Evolutionary conservation across 2,329 filamentous ascomycete species (phyloP).

Genomic region (Phialophora chinensis): DNA sequence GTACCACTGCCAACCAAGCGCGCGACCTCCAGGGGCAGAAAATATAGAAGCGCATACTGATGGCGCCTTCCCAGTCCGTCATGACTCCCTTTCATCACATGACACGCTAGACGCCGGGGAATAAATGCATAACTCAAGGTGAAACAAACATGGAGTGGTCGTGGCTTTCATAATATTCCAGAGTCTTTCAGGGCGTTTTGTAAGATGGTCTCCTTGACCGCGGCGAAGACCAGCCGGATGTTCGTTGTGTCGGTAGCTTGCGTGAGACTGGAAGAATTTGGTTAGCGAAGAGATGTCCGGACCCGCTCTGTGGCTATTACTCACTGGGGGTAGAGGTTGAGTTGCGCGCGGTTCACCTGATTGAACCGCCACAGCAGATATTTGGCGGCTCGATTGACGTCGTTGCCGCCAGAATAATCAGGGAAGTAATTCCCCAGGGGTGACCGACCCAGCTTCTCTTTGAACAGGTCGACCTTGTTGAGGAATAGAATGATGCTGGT

Average conservation of each 20-base stretch:
- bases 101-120: slow-evolving; percentile 34
- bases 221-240: slow-evolving; percentile 95
- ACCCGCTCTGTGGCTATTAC: slow-evolving; percentile 48
- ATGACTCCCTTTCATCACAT: slow-evolving; percentile 34
- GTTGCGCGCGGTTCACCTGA: slow-evolving; percentile 93
- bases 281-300: not conserved
- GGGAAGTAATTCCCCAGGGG: slow-evolving; percentile 95
- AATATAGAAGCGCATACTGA: slow-evolving; percentile 16
- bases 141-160: slow-evolving; percentile 28
- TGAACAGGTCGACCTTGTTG: slow-evolving; percentile 99
- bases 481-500: slow-evolving; percentile 98
- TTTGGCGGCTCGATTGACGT: slow-evolving; percentile 97
- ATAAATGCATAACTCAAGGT: slow-evolving; percentile 29
- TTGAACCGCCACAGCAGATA: slow-evolving; percentile 99
- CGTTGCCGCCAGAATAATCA: slow-evolving; percentile 95
- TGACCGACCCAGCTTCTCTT: slow-evolving; percentile 87
- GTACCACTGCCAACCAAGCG: slow-evolving; percentile 23
- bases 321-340: slow-evolving; percentile 97
- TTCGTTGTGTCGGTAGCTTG: slow-evolving; percentile 99
- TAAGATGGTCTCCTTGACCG: slow-evolving; percentile 97
- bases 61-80: slow-evolving; percentile 27
- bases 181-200: slow-evolving; percentile 99
- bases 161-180: slow-evolving; percentile 75
- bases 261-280: slow-evolving; percentile 69
- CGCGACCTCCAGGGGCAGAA: slow-evolving; percentile 15